Conservation (phyloP, 192 early-diverging fungal species). For the Podila minutissima region DNA sequence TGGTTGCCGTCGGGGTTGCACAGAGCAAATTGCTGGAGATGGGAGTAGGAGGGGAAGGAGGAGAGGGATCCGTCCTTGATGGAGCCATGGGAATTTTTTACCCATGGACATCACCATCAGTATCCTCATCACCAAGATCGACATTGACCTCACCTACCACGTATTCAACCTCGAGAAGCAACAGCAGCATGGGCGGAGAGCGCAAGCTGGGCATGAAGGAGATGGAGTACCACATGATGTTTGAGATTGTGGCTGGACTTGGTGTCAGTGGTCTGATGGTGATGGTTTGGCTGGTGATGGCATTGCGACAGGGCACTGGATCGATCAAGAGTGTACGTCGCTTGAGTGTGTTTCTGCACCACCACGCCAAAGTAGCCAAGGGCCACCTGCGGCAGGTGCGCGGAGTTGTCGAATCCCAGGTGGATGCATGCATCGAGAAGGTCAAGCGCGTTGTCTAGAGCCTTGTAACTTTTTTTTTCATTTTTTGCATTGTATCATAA, state of each 20-base stretch:
- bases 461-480: neutral
- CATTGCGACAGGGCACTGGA: constrained; percentile 4
- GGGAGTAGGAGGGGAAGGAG: neutral
- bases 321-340: neutral
- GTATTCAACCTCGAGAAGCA: neutral
- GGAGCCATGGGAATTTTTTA: neutral
- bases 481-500: too few species aligned
- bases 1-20: neutral
- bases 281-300: constrained; percentile 28
- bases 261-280: constrained; percentile 23
- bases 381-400: neutral
- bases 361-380: constrained; percentile 8
- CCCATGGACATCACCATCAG: neutral
- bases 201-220: constrained; percentile 19
- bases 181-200: neutral
- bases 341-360: constrained; percentile 1
- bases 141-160: neutral
- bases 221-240: constrained; percentile 40
- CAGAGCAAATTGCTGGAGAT: neutral
- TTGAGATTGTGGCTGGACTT: constrained; percentile 35
- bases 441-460: constrained; percentile 17
- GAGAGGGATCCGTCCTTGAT: neutral
- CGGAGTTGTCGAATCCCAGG: constrained; percentile 2
- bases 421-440: constrained; percentile 13
- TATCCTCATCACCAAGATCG: neutral